These are phyloP conservation scores for Irpex sp. DNA, from an alignment of 1,284 basidiomycete species.

Conservation along the genomic window DNA sequence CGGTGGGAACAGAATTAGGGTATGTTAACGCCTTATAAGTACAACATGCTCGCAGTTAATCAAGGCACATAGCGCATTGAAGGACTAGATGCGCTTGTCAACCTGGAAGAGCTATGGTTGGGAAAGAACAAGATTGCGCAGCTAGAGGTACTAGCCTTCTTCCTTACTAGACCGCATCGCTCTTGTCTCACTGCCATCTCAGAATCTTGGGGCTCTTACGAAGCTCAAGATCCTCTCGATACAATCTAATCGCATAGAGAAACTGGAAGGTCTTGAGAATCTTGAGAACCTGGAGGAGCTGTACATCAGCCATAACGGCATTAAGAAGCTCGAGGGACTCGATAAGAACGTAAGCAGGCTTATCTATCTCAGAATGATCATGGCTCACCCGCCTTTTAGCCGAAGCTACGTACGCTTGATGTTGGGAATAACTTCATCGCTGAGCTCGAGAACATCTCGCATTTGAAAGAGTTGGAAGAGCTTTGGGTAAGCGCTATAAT, in stretches of 20 bases:
- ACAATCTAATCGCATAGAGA: conserved; percentile 92
- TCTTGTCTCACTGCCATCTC: background rate
- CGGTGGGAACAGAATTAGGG: conserved; percentile 88
- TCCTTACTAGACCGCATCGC: too few species aligned
- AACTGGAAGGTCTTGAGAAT: conserved; percentile 74
- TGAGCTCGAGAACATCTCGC: conserved; percentile 75
- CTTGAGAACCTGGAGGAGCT: conserved; percentile 81
- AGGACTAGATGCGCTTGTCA: conserved; percentile 75
- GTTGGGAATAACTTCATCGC: conserved; percentile 83
- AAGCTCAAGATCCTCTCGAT: conserved; percentile 80
- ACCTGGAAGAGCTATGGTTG: conserved; percentile 91
- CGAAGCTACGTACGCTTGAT: conserved; percentile 82
- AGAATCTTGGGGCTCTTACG: conserved; percentile 61
- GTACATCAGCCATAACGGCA: conserved; percentile 92
- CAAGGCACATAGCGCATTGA: conserved; percentile 68
- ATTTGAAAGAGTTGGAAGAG: conserved; percentile 77
- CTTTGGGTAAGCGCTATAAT: conserved; percentile 72
- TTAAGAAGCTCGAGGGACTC: conserved; percentile 81
- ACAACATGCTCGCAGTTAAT: background rate
- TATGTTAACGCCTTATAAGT: conserved; percentile 27
- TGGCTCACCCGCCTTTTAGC: conserved; percentile 33
- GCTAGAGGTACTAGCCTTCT: conserved; percentile 58
- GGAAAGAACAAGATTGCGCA: conserved; percentile 96
- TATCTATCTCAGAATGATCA: background rate
- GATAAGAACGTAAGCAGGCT: conserved; percentile 65